A percentile compares a stretch with the other conserved stretches of the same genome.
These are phyloP conservation scores for Silybum marianum DNA, from an alignment of 129 eudicot species.

Conservation along the genomic window DNA sequence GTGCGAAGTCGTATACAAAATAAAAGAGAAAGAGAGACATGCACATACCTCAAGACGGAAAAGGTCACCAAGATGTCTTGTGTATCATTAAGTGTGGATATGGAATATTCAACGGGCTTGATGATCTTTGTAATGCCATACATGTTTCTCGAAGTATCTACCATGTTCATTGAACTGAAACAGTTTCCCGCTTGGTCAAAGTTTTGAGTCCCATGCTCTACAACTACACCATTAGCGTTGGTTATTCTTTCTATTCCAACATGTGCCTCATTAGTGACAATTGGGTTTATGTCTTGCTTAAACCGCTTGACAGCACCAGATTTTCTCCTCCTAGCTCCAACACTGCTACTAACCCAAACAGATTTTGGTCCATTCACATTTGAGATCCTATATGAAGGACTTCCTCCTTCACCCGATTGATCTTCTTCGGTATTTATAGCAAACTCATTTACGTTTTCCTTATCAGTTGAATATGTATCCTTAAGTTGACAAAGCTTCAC, in stretches of 20 bases:
- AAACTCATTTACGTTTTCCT: conserved; percentile 24
- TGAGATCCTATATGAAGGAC: conserved; percentile 35
- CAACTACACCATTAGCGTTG: conserved; percentile 34
- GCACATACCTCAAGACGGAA: conserved; percentile 74
- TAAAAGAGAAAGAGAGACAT: background rate
- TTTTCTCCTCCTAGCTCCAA: conserved; percentile 73
- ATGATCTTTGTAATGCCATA: conserved; percentile 54
- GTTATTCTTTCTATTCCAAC: conserved; percentile 31
- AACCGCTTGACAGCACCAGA: conserved; percentile 80
- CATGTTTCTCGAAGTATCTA: conserved; percentile 51
- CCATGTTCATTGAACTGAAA: conserved; percentile 32
- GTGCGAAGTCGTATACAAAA: background rate
- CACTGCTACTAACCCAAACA: conserved; percentile 47
- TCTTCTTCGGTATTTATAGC: conserved; percentile 31
- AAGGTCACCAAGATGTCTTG: conserved; percentile 72
- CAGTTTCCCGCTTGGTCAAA: conserved; percentile 38
- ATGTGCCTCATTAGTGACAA: conserved; percentile 24
- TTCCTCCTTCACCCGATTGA: conserved; percentile 35
- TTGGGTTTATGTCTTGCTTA: conserved; percentile 39
- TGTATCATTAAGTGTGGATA: conserved; percentile 41
- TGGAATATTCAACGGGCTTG: conserved; percentile 68
- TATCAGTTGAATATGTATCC: conserved; percentile 28
- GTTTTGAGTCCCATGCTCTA: conserved; percentile 35
- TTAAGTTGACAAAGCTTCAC: conserved; percentile 47
- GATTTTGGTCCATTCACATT: conserved; percentile 39